These are phyloP conservation scores for Anastatica hierochuntica DNA, from an alignment of 345 rosid genomes.

Conservation along the genomic window DNA sequence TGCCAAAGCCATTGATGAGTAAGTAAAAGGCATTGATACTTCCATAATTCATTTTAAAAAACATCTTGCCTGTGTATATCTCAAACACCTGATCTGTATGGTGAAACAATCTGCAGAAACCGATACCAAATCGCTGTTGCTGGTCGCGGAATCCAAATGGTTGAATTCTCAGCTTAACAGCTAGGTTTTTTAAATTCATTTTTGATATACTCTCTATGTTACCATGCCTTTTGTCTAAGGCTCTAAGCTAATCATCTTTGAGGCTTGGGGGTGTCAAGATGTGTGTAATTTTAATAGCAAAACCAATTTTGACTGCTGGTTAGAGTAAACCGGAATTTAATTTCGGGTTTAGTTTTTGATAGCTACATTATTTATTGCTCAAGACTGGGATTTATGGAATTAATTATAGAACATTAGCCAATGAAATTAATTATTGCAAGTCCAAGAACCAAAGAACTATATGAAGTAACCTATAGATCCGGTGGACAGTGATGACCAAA, in stretches of 20 bases:
- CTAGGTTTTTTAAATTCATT: background rate
- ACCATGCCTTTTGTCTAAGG: background rate
- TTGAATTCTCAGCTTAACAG: slow-evolving; percentile 38
- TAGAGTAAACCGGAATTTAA: slow-evolving; percentile 12
- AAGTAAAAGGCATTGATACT: slow-evolving; percentile 13
- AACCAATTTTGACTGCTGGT: slow-evolving; percentile 8
- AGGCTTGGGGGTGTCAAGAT: background rate
- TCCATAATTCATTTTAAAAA: background rate
- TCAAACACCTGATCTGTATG: background rate
- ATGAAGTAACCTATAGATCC: too few relatives aligned
- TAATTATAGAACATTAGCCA: too few relatives aligned
- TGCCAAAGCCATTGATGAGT: slow-evolving; percentile 63
- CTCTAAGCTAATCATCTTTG: background rate
- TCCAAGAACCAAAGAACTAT: too few relatives aligned
- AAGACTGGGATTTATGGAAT: too few relatives aligned
- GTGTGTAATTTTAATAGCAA: background rate
- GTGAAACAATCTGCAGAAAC: slow-evolving; percentile 32
- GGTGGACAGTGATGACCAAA: too few relatives aligned
- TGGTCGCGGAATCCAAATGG: slow-evolving; percentile 91
- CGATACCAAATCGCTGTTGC: slow-evolving; percentile 68
- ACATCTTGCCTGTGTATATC: background rate
- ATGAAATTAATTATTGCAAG: too few relatives aligned
- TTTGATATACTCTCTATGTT: background rate
- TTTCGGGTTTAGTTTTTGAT: background rate
- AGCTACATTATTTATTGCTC: too few relatives aligned